These are phyloP conservation scores for Paracoccidioides lutzii DNA, from an alignment of 2,329 filamentous ascomycete species.

Conservation along the genomic window DNA sequence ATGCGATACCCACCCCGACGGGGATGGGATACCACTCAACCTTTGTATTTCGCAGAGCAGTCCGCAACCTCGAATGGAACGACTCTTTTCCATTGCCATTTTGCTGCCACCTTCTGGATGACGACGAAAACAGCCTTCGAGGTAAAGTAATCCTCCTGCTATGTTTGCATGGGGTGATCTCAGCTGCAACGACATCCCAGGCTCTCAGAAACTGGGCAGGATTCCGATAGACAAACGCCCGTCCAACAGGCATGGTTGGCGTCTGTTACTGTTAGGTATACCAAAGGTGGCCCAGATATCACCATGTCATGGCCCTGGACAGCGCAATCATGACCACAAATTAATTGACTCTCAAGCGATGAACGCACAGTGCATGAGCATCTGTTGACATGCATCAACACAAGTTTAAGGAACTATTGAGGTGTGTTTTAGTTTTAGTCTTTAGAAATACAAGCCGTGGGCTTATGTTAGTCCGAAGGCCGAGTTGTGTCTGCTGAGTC, in stretches of 20 bases:
- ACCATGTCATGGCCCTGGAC: not conserved
- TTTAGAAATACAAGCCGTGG: not conserved
- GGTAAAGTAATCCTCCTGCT: slow-evolving; percentile 3
- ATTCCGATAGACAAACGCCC: slow-evolving; percentile 3
- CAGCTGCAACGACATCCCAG: not conserved
- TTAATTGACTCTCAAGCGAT: not conserved
- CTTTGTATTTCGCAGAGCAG: slow-evolving; percentile 49
- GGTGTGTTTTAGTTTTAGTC: not conserved
- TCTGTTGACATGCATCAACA: no score
- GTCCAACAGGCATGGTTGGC: slow-evolving; percentile 2
- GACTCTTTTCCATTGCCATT: slow-evolving; percentile 32
- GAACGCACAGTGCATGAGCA: no score
- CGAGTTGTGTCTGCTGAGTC: not conserved
- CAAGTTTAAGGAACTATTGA: not conserved
- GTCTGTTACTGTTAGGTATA: not conserved
- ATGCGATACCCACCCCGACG: slow-evolving; percentile 69
- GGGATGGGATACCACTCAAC: slow-evolving; percentile 87
- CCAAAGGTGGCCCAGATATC: not conserved
- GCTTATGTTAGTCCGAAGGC: not conserved
- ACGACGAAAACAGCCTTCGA: slow-evolving; percentile 23
- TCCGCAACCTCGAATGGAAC: slow-evolving; percentile 45
- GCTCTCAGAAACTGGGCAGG: not conserved
- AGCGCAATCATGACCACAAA: not conserved
- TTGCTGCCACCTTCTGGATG: slow-evolving; percentile 30
- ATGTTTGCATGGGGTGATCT: slow-evolving; percentile 3